phyloP scores from a whole-genome alignment of 208 protist species.

The Angomonas desouzai region DNA sequence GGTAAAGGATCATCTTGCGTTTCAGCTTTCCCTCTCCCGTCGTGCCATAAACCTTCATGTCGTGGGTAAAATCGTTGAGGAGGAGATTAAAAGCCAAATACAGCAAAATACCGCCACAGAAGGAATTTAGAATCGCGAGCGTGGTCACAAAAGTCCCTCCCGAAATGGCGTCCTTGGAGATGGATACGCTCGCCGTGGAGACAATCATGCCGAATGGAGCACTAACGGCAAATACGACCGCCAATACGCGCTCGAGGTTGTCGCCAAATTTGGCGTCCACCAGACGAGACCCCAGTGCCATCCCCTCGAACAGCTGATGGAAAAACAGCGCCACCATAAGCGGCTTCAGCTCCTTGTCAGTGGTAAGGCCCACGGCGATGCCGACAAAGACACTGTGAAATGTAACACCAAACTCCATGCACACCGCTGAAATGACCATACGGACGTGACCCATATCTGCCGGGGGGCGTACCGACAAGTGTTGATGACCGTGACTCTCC shows the following conservation, averaged over 20 bases:
- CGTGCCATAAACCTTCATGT: constrained; percentile 22
- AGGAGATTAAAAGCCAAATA: constrained; percentile 69
- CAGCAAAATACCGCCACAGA: constrained; percentile 68
- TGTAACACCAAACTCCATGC: constrained; percentile 62
- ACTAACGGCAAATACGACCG: constrained; percentile 41
- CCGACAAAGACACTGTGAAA: constrained; percentile 77
- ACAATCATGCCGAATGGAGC: constrained; percentile 40
- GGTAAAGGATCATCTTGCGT: constrained; percentile 18
- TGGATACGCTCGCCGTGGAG: constrained; percentile 21
- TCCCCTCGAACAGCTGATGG: constrained; percentile 74
- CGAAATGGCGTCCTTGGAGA: constrained; percentile 29
- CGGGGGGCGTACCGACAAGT: constrained; percentile 15
- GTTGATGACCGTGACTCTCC: constrained; percentile 29
- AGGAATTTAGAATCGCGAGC: constrained; percentile 41
- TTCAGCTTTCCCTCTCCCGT: constrained; percentile 10
- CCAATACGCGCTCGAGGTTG: constrained; percentile 32
- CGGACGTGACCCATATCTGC: constrained; percentile 21
- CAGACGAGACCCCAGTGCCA: constrained; percentile 56
- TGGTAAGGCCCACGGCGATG: constrained; percentile 44
- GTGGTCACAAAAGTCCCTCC: constrained; percentile 29
- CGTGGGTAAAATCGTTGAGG: constrained; percentile 47
- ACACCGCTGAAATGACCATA: constrained; percentile 36
- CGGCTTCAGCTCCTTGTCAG: constrained; percentile 35
- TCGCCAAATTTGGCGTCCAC: constrained; percentile 44
- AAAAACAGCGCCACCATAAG: constrained; percentile 58